Evolutionary conservation across 805 yeast genomes (phyloP), one percentile per base, ranked within the genome.

Genomic region (Suhomyces prunicola): DNA sequence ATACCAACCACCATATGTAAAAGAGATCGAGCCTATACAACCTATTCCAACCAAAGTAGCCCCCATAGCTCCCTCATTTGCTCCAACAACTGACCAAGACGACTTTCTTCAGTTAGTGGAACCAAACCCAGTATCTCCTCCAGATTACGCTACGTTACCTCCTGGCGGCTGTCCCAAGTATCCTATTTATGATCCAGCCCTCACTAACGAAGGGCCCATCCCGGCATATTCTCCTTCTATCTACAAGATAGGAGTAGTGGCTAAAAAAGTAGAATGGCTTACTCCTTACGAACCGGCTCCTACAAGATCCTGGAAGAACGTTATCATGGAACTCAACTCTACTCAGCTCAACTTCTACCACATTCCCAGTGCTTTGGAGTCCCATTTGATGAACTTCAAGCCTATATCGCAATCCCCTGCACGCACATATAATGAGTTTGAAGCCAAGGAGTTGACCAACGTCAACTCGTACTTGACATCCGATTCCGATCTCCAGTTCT

Each of bases 261-360:
- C 80, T 6, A 74, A 91, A 60, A 92, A 91, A 64, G 62, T 79
- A 46, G 97, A 91, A 67, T 84, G 91, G 86, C 56, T 82, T 1
- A 79, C 89, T 4, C 97, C 97, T 0, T 87, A 85, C 64, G 91
- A 87, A 59, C 73, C 83, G 2, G 78, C 96, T 0, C 76, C 83
- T 2, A 66, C 75, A 7, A 75, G 96, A 56, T 78, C 82, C 9
- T 92, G 98, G 98, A 79, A 77, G 59, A 73, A 79, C 44, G 79
- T 79, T 44, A 74, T 87, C 22, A 75, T 90, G 67, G 96, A 88
- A 62, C 73, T 92, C 48, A 90, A 92, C 73, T 88, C 93, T 17
- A 92, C 97, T 1, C 96, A 90, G 70, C 71, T 92, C 35, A 88
- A 88, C 67, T 72, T 92, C 51, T 88, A 87, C 66, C 61, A 68